phyloP scores from a whole-genome alignment of 2,329 filamentous ascomycete genomes.

The Cladophialophora yegresii region DNA sequence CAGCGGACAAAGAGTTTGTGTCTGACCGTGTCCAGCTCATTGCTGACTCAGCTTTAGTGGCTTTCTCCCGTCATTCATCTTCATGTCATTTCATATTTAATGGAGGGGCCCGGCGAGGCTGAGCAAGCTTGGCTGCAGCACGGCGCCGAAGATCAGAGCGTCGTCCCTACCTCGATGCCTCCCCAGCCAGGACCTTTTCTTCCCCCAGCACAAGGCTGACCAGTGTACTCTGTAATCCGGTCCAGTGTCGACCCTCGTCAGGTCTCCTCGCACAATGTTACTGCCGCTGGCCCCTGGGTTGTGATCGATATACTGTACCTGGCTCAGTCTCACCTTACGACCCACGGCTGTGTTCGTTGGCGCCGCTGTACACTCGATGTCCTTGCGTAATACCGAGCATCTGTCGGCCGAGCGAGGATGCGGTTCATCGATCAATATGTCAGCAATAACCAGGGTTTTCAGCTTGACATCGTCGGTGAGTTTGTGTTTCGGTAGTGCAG shows the following conservation, averaged over 20 bases:
- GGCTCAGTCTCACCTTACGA: not conserved
- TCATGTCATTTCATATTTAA: not conserved
- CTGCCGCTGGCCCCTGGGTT: not conserved
- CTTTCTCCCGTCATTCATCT: not conserved
- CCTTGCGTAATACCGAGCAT: not conserved
- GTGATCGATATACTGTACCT: not conserved
- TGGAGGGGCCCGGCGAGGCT: constrained; percentile 5
- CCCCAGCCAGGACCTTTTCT: not conserved
- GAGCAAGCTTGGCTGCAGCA: constrained; percentile 10
- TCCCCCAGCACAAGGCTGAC: constrained; percentile 4
- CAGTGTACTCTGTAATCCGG: not conserved
- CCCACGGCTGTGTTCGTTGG: not conserved
- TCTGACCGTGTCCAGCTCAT: not conserved
- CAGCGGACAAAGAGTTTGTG: not conserved
- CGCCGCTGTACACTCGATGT: not conserved
- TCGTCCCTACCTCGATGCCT: not conserved
- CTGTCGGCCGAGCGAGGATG: constrained; percentile 18
- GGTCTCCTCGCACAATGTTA: not conserved
- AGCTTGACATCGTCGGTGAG: constrained; percentile 57
- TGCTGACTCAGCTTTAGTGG: not conserved
- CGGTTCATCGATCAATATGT: constrained; percentile 27
- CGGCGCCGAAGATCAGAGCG: not conserved
- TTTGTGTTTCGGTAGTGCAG: not conserved
- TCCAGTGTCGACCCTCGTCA: not conserved
- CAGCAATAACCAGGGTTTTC: constrained; percentile 43